These are phyloP conservation scores for Lactarius hatsudake DNA, from an alignment of 768 basidiomycete genomes.

Conservation along the genomic window DNA sequence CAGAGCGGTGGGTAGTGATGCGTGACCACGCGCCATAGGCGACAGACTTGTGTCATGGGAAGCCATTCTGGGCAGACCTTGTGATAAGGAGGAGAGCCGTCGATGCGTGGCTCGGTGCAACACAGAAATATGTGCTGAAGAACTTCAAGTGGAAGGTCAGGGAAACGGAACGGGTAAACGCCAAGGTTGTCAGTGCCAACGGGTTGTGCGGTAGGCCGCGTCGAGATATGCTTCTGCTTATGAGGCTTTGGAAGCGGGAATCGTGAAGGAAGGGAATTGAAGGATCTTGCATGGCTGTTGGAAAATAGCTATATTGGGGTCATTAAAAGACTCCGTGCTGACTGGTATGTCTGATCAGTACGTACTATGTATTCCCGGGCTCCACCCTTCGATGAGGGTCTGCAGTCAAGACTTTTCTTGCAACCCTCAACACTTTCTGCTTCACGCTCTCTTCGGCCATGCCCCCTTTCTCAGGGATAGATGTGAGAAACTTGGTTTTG, in stretches of 20 bases:
- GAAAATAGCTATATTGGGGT: background rate
- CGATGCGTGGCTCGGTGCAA: constrained; percentile 10
- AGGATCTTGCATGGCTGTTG: background rate
- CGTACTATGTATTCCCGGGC: constrained; percentile 3
- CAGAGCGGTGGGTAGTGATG: constrained; percentile 12
- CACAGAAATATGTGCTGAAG: constrained; percentile 16
- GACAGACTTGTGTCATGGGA: constrained; percentile 22
- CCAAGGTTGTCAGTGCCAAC: background rate
- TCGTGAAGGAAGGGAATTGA: background rate
- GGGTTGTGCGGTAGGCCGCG: background rate
- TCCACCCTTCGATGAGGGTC: background rate
- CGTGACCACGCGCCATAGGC: constrained; percentile 7
- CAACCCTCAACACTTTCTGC: constrained; percentile 6
- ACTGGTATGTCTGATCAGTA: background rate
- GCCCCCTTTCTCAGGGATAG: background rate
- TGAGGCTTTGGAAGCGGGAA: background rate
- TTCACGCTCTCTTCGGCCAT: constrained; percentile 7
- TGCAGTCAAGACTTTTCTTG: background rate
- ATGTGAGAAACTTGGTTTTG: background rate
- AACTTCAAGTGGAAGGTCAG: constrained; percentile 15
- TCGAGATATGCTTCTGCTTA: background rate
- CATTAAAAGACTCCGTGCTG: background rate
- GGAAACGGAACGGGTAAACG: constrained; percentile 13
- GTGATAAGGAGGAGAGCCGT: background rate
- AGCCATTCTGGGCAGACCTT: constrained; percentile 17